Evolutionary conservation across 2,329 filamentous ascomycete species (phyloP).

Genomic region (Hypomyces rosellus): DNA sequence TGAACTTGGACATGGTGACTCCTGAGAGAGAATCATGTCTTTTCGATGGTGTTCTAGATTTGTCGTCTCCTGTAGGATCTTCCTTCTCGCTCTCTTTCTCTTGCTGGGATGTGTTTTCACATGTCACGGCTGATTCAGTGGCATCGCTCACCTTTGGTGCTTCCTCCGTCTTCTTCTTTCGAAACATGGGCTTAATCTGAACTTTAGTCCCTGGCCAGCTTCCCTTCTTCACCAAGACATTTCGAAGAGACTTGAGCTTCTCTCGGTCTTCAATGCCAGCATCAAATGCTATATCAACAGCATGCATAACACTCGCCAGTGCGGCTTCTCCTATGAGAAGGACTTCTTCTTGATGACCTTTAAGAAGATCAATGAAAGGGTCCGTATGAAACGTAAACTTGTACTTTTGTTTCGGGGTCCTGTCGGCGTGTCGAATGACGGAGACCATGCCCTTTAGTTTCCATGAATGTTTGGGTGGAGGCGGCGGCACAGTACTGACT

Average conservation of each 20-base stretch:
- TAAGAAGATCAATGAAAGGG: conserved; percentile 89
- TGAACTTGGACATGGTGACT: conserved; percentile 87
- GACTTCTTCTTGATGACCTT: conserved; percentile 94
- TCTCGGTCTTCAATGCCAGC: conserved; percentile 76
- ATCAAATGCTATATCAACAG: conserved; percentile 72
- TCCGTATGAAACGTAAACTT: conserved; percentile 98
- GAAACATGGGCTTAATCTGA: conserved; percentile 99
- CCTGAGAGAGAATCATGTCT: conserved; percentile 82
- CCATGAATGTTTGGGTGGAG: conserved; percentile 86
- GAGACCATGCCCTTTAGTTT: conserved; percentile 97
- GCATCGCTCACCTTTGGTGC: conserved; percentile 25
- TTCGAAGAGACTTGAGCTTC: conserved; percentile 80
- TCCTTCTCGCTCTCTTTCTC: conserved; percentile 12
- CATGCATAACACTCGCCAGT: conserved; percentile 79
- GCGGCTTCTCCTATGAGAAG: conserved; percentile 88
- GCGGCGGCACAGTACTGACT: conserved; percentile 42
- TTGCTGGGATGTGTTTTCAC: conserved; percentile 1
- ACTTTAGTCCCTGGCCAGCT: conserved; percentile 95
- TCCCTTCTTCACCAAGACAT: conserved; percentile 86
- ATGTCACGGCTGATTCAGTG: conserved; percentile 8
- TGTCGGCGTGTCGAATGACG: conserved; percentile 91
- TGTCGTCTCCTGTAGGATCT: background rate
- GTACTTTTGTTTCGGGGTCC: conserved; percentile 98
- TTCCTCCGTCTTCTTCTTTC: conserved; percentile 71
- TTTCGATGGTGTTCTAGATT: conserved; percentile 36